Evolutionary conservation across 2,329 filamentous ascomycete genomes (phyloP), one percentile per base, ranked within the genome.

Genomic region (Colletotrichum tanaceti): DNA sequence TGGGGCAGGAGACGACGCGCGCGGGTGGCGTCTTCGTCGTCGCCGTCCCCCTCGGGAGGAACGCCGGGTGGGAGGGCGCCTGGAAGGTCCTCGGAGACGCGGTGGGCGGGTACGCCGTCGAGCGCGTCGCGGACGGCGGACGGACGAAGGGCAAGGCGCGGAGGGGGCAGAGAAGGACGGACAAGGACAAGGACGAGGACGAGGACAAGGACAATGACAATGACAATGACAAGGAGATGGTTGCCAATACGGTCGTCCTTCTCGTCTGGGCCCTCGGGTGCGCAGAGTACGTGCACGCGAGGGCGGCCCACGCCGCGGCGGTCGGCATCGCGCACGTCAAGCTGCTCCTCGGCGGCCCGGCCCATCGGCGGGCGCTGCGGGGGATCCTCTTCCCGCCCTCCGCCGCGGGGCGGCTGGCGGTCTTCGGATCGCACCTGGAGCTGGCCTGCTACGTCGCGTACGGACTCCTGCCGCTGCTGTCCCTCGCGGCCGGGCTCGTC

Each of bases 281-380:
- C 1, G 52, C 74, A 2, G 80, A 81, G 70, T 75, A 74, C 49
- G 53, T 74, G 10, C 76, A 80, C 24, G 71, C 72, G 0, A 74
- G 77, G 43, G 58, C 72, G 3, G 74, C 73, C 53, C 74, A 77
- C 60, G 70, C 73, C 0, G 63, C 67, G 5, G 75, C 79, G 1
- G 73, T 77, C 43, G 10, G 75, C 7, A 65, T 76, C 13, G 76
- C 76, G 5, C 72, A 73, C 20, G 70, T 62, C 38, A 72, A 65
- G 53, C 63, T 78, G 14, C 35, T 71, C 4, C 4, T 65, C 1
- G 22, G 47, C 24, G 73, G 49, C 7, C 18, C 24, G 14, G 43
- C 24, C 11, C 52, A 65, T 22, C 2, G 28, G 11, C 50, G 20
- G 10, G 70, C 64, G 1, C 1, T 70, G 2, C 16, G 52, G 52